phyloP scores from a whole-genome alignment of 768 basidiomycete genomes.

The Leccinum fibrillosum region DNA sequence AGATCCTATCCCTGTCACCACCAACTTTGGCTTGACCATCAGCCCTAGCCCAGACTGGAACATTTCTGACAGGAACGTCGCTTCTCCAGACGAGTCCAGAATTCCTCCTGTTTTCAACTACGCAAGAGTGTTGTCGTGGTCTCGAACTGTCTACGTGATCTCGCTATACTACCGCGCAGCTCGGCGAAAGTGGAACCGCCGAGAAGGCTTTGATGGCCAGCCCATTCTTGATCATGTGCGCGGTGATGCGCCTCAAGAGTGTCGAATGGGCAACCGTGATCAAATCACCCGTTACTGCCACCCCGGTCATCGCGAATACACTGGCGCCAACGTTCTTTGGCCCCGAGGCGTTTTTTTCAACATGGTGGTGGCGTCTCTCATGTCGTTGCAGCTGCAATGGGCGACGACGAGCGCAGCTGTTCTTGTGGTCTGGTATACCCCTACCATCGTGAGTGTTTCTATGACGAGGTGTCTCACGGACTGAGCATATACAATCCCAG shows the following conservation, averaged over 20 bases:
- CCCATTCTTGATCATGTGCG: neutral
- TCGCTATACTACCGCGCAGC: conserved; percentile 20
- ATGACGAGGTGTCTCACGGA: neutral
- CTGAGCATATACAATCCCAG: neutral
- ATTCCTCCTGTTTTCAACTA: conserved; percentile 28
- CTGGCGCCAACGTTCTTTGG: conserved; percentile 10
- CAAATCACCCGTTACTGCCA: conserved; percentile 23
- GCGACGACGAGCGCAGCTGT: conserved; percentile 29
- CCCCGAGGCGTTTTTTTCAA: conserved; percentile 23
- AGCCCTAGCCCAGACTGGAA: conserved; percentile 4
- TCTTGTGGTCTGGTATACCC: conserved; percentile 28
- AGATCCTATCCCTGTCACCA: neutral
- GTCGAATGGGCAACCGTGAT: conserved; percentile 16
- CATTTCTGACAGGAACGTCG: neutral
- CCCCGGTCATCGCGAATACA: conserved; percentile 1
- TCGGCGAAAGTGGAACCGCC: conserved; percentile 2
- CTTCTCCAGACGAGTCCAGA: conserved; percentile 23
- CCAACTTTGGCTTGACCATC: conserved; percentile 18
- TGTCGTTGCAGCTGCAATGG: conserved; percentile 33
- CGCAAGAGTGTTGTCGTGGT: conserved; percentile 22
- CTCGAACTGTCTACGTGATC: conserved; percentile 11
- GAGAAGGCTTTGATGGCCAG: neutral
- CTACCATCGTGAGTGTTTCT: conserved; percentile 23
- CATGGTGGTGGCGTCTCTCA: conserved; percentile 29
- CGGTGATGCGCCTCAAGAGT: conserved; percentile 5